Base-by-base conservation (phyloP, 805 yeast genomes). In the Ogataea methylovora region DNA sequence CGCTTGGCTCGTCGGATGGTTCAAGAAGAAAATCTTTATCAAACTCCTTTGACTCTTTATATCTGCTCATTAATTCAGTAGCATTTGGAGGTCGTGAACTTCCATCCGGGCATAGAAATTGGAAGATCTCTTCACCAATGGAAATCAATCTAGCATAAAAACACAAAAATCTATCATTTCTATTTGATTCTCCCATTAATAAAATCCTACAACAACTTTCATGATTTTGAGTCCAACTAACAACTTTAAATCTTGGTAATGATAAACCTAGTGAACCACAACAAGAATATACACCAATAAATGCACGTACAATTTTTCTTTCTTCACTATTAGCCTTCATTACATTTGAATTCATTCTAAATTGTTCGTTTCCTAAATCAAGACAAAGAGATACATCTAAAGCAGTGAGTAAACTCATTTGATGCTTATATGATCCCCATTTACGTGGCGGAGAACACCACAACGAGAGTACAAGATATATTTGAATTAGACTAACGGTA, bases 361-460 rank as follows among this genome's bases (percentile, higher is more conserved):
- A 39, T 24, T 51, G 45, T 35, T 58, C 65, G 43, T 53, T 49
- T 36, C 71, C 72, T 24, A 69, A 48, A 38, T 71, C 76, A n/a
- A 71, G 56, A 44, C 77, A 72, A 22, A 73, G 44, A 3, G 71
- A 58, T 22, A 73, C 45, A 40, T 61, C 61, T 33, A 63, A 55
- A 3, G 72, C 71, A 30, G 63, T 61, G 41, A 73, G 44, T 18
- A 71, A 46, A 42, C 67, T 64, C 51, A 73, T 58, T 44, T 71
- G 77, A 46, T 69, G 73, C 38, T 67, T 70, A 50, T 64, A 73
- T 16, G 73, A 69, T 10, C 75, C 76, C 58, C 70, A 61, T 42
- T 61, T 63, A 24, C 61, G 56, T 6, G 77, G 74, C 1, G 78
- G 77, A 4, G 71, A 57, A 32, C 69, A 65, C 79, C 79, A 73